Evolutionary conservation across 805 yeast species (phyloP), one percentile per base, ranked within the genome.

Genomic region (Blastobotrys americana): DNA sequence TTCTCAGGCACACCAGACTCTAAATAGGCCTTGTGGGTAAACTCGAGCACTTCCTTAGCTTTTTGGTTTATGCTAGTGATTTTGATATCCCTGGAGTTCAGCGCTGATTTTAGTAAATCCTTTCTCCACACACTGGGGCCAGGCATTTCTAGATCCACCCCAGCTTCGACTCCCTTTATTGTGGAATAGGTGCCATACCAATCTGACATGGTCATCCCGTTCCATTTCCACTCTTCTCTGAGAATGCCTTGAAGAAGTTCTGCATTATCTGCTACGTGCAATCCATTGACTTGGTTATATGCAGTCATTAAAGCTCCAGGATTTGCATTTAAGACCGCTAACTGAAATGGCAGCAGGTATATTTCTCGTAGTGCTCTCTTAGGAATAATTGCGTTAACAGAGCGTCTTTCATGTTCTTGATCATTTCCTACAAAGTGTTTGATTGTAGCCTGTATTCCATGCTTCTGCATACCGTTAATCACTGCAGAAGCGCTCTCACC

Each of bases 81-180:
- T 47, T 61, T 69, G 33, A 76, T 56, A 49, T 72, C 75, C 46
- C 66, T 66, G 39, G 67, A 56, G 42, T 49, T 51, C 17, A 76
- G 63, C 34, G 70, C 70, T 53, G 71, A 77, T 6, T 64, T 44
- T 15, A 75, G 60, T 10, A 66, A 59, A 27, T 61, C 61, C 1
- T 60, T 60, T 50, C 70, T 62, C 62, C 79, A 69, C 39, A 71
- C 60, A 3, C 77, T 63, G 17, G 78, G 75, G 31, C 84, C 84
- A 1, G 85, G 85, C 81, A 77, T 76, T 59, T 80, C 84, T 52
- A 80, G 63, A 55, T 77, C 79, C 45, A 79, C 62, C 5, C 84
- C 84, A 31, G 76, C 76, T 35, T 70, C 67, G 40, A 78, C 57
- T 8, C 79, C 55, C 39, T 67, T 70, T 35, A 63, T 66, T 31